A percentile compares a stretch with the other conserved stretches of the same genome.
phyloP scores from a whole-genome alignment of 2,329 filamentous ascomycete species.

The Alternaria viburni region DNA sequence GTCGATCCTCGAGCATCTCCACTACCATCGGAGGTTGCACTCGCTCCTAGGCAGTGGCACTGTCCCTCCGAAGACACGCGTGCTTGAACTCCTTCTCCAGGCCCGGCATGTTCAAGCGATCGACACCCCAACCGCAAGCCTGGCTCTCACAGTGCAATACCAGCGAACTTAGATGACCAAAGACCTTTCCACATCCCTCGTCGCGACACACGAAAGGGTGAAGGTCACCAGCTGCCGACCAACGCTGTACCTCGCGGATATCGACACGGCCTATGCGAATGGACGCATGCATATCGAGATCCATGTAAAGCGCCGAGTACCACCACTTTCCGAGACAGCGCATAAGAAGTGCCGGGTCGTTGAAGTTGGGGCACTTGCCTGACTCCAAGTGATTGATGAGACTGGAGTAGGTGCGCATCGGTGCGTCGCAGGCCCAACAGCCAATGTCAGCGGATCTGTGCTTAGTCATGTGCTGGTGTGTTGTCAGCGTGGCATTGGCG shows the following conservation, averaged over 20 bases:
- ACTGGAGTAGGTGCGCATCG: constrained; percentile 32
- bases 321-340: constrained; percentile 40
- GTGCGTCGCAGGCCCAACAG: constrained; percentile 34
- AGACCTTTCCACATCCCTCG: constrained; percentile 30
- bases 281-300: constrained; percentile 41
- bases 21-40: background rate
- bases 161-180: constrained; percentile 35
- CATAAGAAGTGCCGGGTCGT: constrained; percentile 56
- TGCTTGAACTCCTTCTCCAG: constrained; percentile 29
- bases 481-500: constrained; percentile 1
- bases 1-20: background rate
- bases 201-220: constrained; percentile 41
- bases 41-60: background rate
- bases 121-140: constrained; percentile 35
- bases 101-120: constrained; percentile 28
- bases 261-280: constrained; percentile 34
- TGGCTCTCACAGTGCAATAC: constrained; percentile 37
- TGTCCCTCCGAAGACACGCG: constrained; percentile 8
- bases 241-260: constrained; percentile 25
- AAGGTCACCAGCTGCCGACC: constrained; percentile 32
- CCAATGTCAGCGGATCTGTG: constrained; percentile 24
- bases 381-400: constrained; percentile 55
- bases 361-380: constrained; percentile 71
- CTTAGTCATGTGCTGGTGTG: constrained; percentile 38
- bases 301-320: constrained; percentile 45